Evolutionary conservation across 2,329 filamentous ascomycete genomes (phyloP).

Genomic region (Lachnellula willkommii): DNA sequence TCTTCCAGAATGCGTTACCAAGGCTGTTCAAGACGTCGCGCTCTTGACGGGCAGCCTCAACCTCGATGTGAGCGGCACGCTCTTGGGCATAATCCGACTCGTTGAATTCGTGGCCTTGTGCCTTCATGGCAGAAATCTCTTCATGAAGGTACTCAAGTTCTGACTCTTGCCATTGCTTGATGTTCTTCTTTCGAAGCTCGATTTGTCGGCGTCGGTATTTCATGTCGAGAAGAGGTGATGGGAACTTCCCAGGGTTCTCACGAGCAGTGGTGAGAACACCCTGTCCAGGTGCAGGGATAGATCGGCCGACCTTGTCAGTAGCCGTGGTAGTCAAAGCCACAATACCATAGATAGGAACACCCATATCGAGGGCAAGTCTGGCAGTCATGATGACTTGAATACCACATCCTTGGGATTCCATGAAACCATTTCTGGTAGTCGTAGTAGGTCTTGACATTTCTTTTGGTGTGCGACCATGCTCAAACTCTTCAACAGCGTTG

Average conservation of each 20-base stretch:
- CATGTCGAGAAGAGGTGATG: slow-evolving; percentile 92
- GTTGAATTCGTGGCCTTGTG: slow-evolving; percentile 68
- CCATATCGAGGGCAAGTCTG: slow-evolving; percentile 94
- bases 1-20: slow-evolving; percentile 99
- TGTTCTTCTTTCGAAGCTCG: slow-evolving; percentile 86
- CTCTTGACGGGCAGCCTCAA: slow-evolving; percentile 81
- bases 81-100: slow-evolving; percentile 82
- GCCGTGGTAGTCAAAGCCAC: slow-evolving; percentile 90
- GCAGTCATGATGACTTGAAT: slow-evolving; percentile 98
- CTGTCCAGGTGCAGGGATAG: slow-evolving; percentile 91
- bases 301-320: slow-evolving; percentile 98
- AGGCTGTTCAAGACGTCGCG: slow-evolving; percentile 89
- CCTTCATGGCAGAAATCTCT: slow-evolving; percentile 86
- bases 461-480: slow-evolving; percentile 85
- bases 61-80: slow-evolving; percentile 79
- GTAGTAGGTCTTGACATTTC: slow-evolving; percentile 99
- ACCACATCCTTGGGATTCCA: slow-evolving; percentile 98
- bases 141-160: slow-evolving; percentile 91
- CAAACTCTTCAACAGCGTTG: slow-evolving; percentile 95
- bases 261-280: slow-evolving; percentile 94
- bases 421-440: slow-evolving; percentile 94
- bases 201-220: slow-evolving; percentile 96
- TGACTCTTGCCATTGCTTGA: slow-evolving; percentile 94
- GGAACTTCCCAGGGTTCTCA: slow-evolving; percentile 85
- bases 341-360: slow-evolving; percentile 94